Conservation (phyloP, 73 alveolate species). For the Blepharisma stoltei region DNA sequence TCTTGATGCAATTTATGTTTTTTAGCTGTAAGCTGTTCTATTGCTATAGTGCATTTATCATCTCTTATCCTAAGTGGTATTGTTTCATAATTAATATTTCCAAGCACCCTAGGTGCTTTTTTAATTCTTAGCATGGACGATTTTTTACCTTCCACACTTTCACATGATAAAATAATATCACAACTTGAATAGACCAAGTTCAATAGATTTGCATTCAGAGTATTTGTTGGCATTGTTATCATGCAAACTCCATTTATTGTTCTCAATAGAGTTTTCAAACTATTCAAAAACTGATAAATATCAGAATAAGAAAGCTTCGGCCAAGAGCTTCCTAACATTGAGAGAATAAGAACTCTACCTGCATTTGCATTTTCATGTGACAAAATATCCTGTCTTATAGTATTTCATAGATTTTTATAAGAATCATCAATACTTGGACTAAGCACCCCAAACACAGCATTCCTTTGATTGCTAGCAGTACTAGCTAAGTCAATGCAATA, state of each 20-base stretch:
- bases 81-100: no score
- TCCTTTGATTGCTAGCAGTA: neutral
- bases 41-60: no score
- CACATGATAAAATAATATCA: neutral
- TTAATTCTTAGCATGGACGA: no score
- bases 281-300: neutral
- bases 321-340: neutral
- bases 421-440: no score
- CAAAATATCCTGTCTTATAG: no score
- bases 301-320: slow-evolving; percentile 8
- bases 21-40: no score
- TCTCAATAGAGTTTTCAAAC: slow-evolving; percentile 5
- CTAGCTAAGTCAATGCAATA: neutral
- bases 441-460: neutral
- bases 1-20: no score
- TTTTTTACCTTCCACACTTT: no score
- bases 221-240: slow-evolving; percentile 3
- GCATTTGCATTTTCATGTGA: neutral
- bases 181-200: neutral
- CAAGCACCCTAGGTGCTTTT: no score
- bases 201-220: neutral
- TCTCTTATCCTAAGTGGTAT: no score
- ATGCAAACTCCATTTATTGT: neutral
- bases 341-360: neutral
- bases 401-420: no score